A percentile compares a stretch with the other conserved stretches of the same genome.
Conservation (phyloP, 192 early-diverging fungal genomes). For the Backusella westeae region DNA sequence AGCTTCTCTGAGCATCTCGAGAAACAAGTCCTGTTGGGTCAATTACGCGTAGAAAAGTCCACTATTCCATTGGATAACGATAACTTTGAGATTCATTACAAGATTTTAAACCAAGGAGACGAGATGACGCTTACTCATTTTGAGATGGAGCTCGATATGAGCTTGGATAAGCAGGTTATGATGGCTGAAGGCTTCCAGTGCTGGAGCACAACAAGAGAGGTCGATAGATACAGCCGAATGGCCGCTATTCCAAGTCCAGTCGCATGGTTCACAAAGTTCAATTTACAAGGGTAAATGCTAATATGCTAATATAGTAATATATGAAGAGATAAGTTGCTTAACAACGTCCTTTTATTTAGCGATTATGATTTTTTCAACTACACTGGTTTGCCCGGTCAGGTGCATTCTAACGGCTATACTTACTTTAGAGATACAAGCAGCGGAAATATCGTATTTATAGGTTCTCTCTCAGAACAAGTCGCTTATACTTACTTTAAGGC, state of each 20-base stretch:
- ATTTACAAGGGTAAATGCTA: constrained; percentile 36
- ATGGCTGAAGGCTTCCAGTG: constrained; percentile 53
- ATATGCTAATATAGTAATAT: background rate
- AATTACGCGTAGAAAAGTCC: background rate
- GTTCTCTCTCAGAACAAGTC: constrained; percentile 40
- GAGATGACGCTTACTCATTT: constrained; percentile 13
- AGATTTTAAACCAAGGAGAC: background rate
- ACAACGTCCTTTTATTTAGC: constrained; percentile 4
- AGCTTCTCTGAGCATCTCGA: background rate
- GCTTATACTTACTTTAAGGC: constrained; percentile 47
- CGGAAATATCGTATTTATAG: constrained; percentile 21
- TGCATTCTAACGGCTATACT: constrained; percentile 43
- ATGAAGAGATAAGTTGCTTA: background rate
- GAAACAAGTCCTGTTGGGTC: background rate
- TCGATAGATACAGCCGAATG: constrained; percentile 26
- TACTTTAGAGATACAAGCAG: constrained; percentile 27
- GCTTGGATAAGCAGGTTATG: constrained; percentile 27
- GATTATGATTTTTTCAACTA: constrained; percentile 44
- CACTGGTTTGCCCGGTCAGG: constrained; percentile 35
- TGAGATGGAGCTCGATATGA: constrained; percentile 9
- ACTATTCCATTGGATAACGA: background rate
- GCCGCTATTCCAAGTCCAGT: constrained; percentile 35
- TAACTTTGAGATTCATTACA: constrained; percentile 16
- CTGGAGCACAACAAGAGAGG: constrained; percentile 42
- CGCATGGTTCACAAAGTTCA: constrained; percentile 30